Conservation (phyloP, 257 asterid species). For the Solanum gracilifrons region DNA sequence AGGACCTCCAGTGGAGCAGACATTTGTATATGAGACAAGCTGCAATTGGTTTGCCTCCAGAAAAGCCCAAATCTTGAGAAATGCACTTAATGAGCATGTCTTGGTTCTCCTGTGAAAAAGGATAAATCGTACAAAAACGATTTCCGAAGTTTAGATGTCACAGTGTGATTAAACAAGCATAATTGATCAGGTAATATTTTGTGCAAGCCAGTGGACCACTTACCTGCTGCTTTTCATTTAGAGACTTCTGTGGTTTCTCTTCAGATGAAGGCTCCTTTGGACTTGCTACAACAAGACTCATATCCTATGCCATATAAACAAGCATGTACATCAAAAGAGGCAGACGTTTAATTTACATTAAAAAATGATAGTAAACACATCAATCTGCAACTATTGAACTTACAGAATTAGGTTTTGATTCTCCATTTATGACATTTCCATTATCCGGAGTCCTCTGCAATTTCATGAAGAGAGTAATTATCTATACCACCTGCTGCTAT, state of each 20-base stretch:
- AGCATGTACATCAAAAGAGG: neutral
- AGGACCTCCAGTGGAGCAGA: slow-evolving; percentile 98
- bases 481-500: slow-evolving; percentile 1
- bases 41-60: slow-evolving; percentile 89
- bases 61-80: slow-evolving; percentile 92
- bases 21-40: slow-evolving; percentile 93
- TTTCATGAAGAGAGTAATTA: slow-evolving; percentile 20
- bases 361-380: neutral
- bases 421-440: slow-evolving; percentile 64
- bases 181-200: neutral
- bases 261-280: slow-evolving; percentile 76
- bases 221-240: slow-evolving; percentile 89
- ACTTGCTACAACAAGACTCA: slow-evolving; percentile 37
- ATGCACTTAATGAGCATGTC: slow-evolving; percentile 87
- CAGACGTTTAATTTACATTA: neutral
- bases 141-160: neutral
- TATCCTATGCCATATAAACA: slow-evolving; percentile 42
- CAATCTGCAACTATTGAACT: neutral
- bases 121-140: slow-evolving; percentile 1
- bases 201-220: slow-evolving; percentile 13
- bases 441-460: slow-evolving; percentile 77
- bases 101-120: slow-evolving; percentile 72
- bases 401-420: slow-evolving; percentile 43
- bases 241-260: slow-evolving; percentile 88
- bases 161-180: neutral